Evolutionary conservation across 768 basidiomycete genomes (phyloP).

Genomic region (Xerocomellus dryophilus): DNA sequence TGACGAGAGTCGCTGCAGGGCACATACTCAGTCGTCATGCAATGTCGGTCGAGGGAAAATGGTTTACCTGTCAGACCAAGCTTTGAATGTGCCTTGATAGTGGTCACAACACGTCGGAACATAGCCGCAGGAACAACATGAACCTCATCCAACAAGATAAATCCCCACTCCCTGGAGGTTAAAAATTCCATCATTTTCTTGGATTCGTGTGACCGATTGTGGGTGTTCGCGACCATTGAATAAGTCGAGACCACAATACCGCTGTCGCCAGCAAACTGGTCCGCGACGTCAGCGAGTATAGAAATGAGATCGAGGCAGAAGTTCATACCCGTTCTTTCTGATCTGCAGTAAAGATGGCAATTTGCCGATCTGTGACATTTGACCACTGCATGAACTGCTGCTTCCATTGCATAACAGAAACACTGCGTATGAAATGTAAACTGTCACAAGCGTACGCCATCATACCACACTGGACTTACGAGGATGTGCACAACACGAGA

Average conservation of each 20-base stretch:
- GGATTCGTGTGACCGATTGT: slow-evolving; percentile 97
- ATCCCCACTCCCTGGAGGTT: slow-evolving; percentile 98
- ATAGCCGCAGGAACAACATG: slow-evolving; percentile 99
- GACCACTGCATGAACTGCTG: slow-evolving; percentile 99
- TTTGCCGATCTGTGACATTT: slow-evolving; percentile 93
- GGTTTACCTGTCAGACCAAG: slow-evolving; percentile 86
- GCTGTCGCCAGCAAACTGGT: slow-evolving; percentile 91
- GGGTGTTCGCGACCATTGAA: slow-evolving; percentile 99
- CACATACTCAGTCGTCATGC: slow-evolving; percentile 1
- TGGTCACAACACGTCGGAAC: slow-evolving; percentile 97
- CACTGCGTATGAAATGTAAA: slow-evolving; percentile 41
- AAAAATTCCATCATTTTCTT: slow-evolving; percentile 99
- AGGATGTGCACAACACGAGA: slow-evolving; percentile 94
- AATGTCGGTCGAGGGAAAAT: not conserved
- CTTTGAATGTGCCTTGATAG: slow-evolving; percentile 98
- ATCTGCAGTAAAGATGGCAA: slow-evolving; percentile 96
- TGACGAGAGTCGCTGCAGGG: slow-evolving; percentile 84
- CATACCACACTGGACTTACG: slow-evolving; percentile 52
- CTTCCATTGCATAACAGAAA: slow-evolving; percentile 98
- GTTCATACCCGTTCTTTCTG: slow-evolving; percentile 87
- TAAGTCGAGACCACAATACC: slow-evolving; percentile 99
- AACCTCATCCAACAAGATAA: slow-evolving; percentile 95
- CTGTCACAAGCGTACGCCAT: not conserved
- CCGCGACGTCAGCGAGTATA: slow-evolving; percentile 5
- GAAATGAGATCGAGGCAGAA: not conserved